phyloP scores from a whole-genome alignment of 2,329 filamentous ascomycete genomes.

The Aspergillus amoenus region DNA sequence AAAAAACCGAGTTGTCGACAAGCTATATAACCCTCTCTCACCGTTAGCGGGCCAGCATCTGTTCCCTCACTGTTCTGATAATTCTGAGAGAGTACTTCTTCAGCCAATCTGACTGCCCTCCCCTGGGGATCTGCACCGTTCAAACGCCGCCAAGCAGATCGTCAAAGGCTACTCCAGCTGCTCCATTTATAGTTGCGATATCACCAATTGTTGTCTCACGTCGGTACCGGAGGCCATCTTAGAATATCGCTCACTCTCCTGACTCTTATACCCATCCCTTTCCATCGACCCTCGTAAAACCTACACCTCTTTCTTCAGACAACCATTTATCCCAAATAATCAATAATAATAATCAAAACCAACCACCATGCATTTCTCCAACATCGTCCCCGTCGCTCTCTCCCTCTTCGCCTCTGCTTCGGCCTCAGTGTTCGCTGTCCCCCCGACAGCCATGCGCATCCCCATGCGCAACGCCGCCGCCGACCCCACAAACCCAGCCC shows the following conservation, averaged over 20 bases:
- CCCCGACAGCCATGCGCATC: conserved; percentile 4
- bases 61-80: no score
- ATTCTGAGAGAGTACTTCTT: no score
- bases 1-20: no score
- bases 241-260: background rate
- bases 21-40: no score
- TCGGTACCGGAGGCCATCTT: background rate
- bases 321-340: no score
- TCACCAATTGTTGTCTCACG: background rate
- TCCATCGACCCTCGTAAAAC: no score
- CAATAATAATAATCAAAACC: background rate
- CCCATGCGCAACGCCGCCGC: background rate
- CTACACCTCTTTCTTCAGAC: no score
- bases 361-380: conserved; percentile 29
- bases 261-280: background rate
- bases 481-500: conserved; percentile 11
- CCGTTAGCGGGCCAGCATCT: no score
- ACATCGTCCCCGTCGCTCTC: conserved; percentile 19
- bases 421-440: conserved; percentile 8
- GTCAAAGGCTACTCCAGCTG: background rate
- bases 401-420: background rate
- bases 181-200: conserved; percentile 7
- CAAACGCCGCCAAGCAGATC: conserved; percentile 8
- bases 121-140: conserved; percentile 2
- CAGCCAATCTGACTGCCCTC: background rate